These are phyloP conservation scores for Parathielavia hyrcaniae DNA, from an alignment of 495 filamentous ascomycete genomes.

Conservation along the genomic window DNA sequence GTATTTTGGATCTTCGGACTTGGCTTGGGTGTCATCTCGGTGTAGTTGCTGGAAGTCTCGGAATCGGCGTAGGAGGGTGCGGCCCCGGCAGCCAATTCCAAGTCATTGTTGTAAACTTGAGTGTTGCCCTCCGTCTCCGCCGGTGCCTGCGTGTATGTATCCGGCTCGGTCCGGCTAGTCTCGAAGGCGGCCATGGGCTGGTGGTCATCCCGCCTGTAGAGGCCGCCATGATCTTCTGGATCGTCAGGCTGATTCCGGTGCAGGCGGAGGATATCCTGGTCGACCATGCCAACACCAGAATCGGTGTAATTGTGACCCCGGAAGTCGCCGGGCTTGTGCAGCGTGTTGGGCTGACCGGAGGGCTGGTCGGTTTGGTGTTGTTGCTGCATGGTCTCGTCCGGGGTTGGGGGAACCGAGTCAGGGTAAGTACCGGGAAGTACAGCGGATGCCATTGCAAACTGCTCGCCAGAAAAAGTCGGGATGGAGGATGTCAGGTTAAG, in stretches of 20 bases:
- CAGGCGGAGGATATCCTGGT: constrained; percentile 5
- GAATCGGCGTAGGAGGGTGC: background rate
- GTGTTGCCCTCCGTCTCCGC: background rate
- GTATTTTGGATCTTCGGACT: background rate
- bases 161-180: background rate
- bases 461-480: no score
- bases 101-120: background rate
- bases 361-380: background rate
- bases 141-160: background rate
- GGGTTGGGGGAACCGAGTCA: constrained; percentile 11
- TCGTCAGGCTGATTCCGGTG: background rate
- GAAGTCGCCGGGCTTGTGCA: constrained; percentile 32
- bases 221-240: constrained; percentile 15
- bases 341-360: constrained; percentile 25
- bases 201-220: constrained; percentile 8
- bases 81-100: no score
- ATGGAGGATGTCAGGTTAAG: no score
- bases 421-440: constrained; percentile 16
- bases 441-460: background rate
- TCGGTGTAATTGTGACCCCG: constrained; percentile 31
- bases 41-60: background rate
- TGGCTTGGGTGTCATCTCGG: background rate
- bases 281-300: constrained; percentile 29
- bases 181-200: background rate
- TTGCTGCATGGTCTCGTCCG: constrained; percentile 13